Base-by-base conservation (phyloP, 176 grass and related monocot genomes). In the Zea luxurians region DNA sequence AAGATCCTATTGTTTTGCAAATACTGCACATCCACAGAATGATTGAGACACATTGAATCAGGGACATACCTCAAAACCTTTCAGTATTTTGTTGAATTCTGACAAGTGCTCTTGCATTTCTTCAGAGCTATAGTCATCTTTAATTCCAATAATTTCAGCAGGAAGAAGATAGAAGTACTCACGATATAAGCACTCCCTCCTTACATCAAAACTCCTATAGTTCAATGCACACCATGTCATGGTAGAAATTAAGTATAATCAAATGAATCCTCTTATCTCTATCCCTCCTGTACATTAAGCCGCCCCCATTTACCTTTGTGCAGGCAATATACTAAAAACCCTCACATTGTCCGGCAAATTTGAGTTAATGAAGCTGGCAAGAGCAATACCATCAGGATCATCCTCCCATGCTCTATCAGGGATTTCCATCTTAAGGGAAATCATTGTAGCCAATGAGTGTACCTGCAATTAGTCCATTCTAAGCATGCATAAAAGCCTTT, bases 401-500 rank as follows among this genome's bases (percentile, higher is more conserved):
- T 89, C 69, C 38, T 89, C 64, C 96, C 90, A 95, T 42, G 90
- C 96, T 81, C 79, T 68, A 64, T 88, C 85, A 89, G 96, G 96
- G 27, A 99, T 95, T 66, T 99, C 92, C 96, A 99, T 95, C 86
- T 99, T 99, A 68, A 95, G 68, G 52, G 96, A 91, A 55, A 99
- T 93, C 85, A 92, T 93, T 10, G 90, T 99, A 53, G 92, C 83
- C 59, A 99, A 75, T 7, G 96, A 99, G 85, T 99, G 92, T 21
- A 99, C 91, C 95, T 98, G 76, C 82, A 84, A 92, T 77, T 72
- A 77, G 42, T 82, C 66, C 58, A 58, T 73, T 65, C 87, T 85
- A 85, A 89, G 77, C 87, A 84, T 72, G 82, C 72, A 81, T 88
- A 64, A 48, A 79, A 75, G 81, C 77, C 70, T 52, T 84, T 61